Conservation (phyloP, 2,329 filamentous ascomycete genomes). For the Pestalotiopsis sp. region DNA sequence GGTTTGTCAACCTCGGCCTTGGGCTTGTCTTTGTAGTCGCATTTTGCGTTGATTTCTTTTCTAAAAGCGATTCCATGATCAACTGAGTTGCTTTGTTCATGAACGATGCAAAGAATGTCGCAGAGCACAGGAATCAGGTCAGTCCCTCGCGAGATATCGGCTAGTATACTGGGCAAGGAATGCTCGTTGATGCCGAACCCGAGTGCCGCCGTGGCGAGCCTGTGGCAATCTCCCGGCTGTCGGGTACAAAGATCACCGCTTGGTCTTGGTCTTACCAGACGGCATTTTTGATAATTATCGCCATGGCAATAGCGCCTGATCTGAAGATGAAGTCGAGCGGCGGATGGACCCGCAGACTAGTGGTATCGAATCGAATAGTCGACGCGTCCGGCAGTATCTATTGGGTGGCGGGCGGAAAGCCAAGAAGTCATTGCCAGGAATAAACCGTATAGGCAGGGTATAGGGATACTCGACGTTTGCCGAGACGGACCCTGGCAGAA, state of each 20-base stretch:
- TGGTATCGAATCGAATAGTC: not conserved
- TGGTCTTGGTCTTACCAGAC: not conserved
- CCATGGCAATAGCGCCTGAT: not conserved
- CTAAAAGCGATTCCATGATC: not conserved
- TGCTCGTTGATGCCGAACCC: not conserved
- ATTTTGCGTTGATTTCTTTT: not conserved
- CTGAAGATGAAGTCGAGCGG: not conserved
- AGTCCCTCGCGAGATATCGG: too few relatives aligned
- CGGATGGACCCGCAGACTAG: not conserved
- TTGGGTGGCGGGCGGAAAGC: too few relatives aligned
- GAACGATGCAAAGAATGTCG: not conserved
- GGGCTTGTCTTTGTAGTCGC: not conserved
- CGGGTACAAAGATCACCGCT: not conserved
- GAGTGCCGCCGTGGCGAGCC: not conserved
- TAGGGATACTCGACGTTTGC: not conserved
- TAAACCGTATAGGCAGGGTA: not conserved
- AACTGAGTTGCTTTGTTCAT: not conserved
- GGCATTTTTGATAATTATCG: not conserved
- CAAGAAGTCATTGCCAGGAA: too few relatives aligned
- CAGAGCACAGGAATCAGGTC: not conserved
- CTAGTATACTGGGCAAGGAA: too few relatives aligned
- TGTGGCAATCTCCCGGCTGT: not conserved
- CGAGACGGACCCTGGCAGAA: not conserved
- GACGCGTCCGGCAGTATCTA: too few relatives aligned
- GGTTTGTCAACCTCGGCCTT: not conserved